These are phyloP conservation scores for Penicillium steckii DNA, from an alignment of 495 filamentous ascomycete genomes.

Conservation along the genomic window DNA sequence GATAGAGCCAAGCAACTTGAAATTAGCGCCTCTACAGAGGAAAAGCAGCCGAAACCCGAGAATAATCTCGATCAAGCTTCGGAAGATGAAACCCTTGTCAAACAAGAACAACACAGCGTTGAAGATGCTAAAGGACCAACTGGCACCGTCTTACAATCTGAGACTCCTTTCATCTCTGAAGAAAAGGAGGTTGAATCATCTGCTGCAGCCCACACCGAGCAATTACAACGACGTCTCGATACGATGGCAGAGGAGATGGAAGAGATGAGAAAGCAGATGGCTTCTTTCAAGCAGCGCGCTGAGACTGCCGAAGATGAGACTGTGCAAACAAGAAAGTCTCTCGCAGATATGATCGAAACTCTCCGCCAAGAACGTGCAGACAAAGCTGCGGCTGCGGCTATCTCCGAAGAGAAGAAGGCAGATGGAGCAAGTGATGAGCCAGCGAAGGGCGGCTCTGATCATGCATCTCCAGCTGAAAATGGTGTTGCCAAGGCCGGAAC, in stretches of 20 bases:
- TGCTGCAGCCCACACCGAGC: constrained; percentile 28
- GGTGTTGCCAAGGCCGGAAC: constrained; percentile 9
- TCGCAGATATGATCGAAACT: constrained; percentile 87
- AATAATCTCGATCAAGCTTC: constrained; percentile 34
- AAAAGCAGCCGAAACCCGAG: constrained; percentile 19
- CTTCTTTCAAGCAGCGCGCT: constrained; percentile 71
- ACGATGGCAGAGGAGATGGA: constrained; percentile 80
- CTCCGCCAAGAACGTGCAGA: constrained; percentile 64
- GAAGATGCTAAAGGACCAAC: constrained; percentile 14
- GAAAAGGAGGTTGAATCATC: constrained; percentile 30
- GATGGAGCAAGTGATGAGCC: constrained; percentile 6
- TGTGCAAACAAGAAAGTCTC: constrained; percentile 61
- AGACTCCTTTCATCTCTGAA: constrained; percentile 31
- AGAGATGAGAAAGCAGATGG: constrained; percentile 76
- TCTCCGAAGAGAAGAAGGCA: background rate
- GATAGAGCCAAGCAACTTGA: constrained; percentile 73
- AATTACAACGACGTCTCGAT: constrained; percentile 73
- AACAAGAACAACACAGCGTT: constrained; percentile 8
- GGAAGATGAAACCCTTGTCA: constrained; percentile 12
- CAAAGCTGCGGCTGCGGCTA: constrained; percentile 5
- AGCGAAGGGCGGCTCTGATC: constrained; percentile 1
- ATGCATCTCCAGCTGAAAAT: constrained; percentile 7
- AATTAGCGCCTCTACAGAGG: constrained; percentile 29
- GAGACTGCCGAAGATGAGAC: constrained; percentile 77
- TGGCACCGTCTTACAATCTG: constrained; percentile 9